Evolutionary conservation across 1,284 basidiomycete species (phyloP).

Genomic region (Taiwanofungus camphoratus): DNA sequence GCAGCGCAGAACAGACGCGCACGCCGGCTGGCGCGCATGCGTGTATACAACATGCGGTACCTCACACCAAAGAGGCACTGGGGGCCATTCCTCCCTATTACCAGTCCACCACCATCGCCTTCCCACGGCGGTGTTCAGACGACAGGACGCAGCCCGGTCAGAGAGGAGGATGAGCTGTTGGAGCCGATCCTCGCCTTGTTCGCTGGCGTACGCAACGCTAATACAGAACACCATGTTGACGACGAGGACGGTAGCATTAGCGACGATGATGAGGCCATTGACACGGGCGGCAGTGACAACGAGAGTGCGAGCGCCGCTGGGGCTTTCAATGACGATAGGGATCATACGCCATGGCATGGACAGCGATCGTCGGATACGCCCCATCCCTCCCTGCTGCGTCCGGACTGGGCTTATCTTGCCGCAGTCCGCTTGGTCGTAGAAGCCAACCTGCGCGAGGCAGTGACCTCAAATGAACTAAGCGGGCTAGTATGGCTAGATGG

Average conservation of each 20-base stretch:
- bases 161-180: constrained; percentile 1
- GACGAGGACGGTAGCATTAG: neutral
- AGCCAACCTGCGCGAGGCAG: constrained; percentile 17
- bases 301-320: constrained; percentile 1
- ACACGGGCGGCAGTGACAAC: constrained; percentile 2
- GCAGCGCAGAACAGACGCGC: constrained; percentile 25
- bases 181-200: constrained; percentile 12
- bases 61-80: constrained; percentile 36
- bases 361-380: neutral
- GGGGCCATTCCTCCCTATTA: constrained; percentile 38
- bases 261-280: constrained; percentile 2
- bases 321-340: constrained; percentile 1
- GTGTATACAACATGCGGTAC: constrained; percentile 42
- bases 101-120: neutral
- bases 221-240: neutral
- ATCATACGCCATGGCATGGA: neutral
- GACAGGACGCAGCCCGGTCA: constrained; percentile 1
- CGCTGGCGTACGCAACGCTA: constrained; percentile 1
- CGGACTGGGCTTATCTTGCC: constrained; percentile 27
- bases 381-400: constrained; percentile 13
- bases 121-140: constrained; percentile 12
- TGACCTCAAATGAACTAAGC: constrained; percentile 7
- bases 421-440: constrained; percentile 23
- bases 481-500: constrained; percentile 4
- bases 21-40: constrained; percentile 34